A percentile compares a stretch with the other conserved stretches of the same genome.
Conservation (phyloP, 306 rosid species). For the Morella rubra region DNA sequence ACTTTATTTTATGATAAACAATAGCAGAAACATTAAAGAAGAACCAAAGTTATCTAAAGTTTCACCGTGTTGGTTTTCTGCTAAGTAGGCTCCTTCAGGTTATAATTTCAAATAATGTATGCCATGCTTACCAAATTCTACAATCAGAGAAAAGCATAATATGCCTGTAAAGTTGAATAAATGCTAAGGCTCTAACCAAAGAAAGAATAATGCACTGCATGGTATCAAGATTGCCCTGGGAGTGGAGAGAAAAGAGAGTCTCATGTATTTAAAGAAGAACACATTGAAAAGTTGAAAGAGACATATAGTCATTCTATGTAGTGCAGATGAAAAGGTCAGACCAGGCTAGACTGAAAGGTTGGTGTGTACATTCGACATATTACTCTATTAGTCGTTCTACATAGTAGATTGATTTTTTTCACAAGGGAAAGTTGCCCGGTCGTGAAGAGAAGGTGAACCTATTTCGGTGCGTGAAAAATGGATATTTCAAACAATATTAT, state of each 20-base stretch:
- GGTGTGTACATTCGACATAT: too few species aligned
- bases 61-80: background rate
- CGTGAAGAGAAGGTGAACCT: background rate
- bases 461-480: slow-evolving; percentile 2
- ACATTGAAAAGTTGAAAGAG: background rate
- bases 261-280: background rate
- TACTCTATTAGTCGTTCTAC: background rate
- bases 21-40: background rate
- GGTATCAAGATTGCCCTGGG: background rate
- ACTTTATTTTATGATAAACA: background rate
- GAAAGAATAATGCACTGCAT: background rate
- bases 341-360: too few species aligned
- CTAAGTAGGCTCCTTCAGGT: too few species aligned
- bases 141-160: background rate
- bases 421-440: background rate
- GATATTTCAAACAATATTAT: background rate
- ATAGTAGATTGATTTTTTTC: background rate
- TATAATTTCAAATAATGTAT: too few species aligned
- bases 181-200: background rate
- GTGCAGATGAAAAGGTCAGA: too few species aligned
- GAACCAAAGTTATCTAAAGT: background rate
- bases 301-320: background rate
- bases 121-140: background rate
- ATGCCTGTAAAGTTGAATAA: background rate
- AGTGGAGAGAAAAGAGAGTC: background rate